Evolutionary conservation across 805 yeast species (phyloP).

Genomic region (Starmera amethionina): DNA sequence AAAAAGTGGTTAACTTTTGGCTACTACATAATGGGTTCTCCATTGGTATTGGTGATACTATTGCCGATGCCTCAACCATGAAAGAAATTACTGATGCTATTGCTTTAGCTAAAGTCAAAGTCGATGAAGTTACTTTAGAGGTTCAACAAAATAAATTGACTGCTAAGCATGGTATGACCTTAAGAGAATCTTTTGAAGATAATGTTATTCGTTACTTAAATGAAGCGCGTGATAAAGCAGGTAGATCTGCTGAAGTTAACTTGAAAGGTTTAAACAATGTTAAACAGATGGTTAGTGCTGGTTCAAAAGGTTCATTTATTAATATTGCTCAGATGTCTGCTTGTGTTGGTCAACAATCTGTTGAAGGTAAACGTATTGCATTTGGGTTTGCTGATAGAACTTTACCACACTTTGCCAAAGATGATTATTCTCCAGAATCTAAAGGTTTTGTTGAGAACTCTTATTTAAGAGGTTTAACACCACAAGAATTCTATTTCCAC

Average conservation of each 20-base stretch:
- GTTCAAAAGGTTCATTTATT: slow-evolving; percentile 98
- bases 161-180: slow-evolving; percentile 99
- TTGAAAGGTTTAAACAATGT: slow-evolving; percentile 92
- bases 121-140: slow-evolving; percentile 84
- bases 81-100: slow-evolving; percentile 87
- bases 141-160: slow-evolving; percentile 84
- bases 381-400: slow-evolving; percentile 96
- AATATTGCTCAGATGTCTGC: slow-evolving; percentile 99
- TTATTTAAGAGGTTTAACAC: slow-evolving; percentile 92
- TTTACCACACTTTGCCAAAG: slow-evolving; percentile 95
- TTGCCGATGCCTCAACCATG: slow-evolving; percentile 97
- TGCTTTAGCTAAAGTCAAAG: slow-evolving; percentile 86
- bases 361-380: slow-evolving; percentile 98
- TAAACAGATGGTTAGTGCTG: slow-evolving; percentile 98
- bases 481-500: slow-evolving; percentile 98
- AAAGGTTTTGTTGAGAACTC: slow-evolving; percentile 98
- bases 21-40: slow-evolving; percentile 93
- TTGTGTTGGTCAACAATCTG: slow-evolving; percentile 99
- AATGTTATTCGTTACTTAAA: slow-evolving; percentile 90
- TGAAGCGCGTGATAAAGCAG: slow-evolving; percentile 98
- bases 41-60: slow-evolving; percentile 99
- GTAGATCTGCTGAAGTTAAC: slow-evolving; percentile 96
- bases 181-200: slow-evolving; percentile 96
- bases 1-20: slow-evolving; percentile 95
- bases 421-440: slow-evolving; percentile 97